Evolutionary conservation across 1,139 yeast species (phyloP), one percentile per base, ranked within the genome.

Genomic region (Saccharomyces hybrid): DNA sequence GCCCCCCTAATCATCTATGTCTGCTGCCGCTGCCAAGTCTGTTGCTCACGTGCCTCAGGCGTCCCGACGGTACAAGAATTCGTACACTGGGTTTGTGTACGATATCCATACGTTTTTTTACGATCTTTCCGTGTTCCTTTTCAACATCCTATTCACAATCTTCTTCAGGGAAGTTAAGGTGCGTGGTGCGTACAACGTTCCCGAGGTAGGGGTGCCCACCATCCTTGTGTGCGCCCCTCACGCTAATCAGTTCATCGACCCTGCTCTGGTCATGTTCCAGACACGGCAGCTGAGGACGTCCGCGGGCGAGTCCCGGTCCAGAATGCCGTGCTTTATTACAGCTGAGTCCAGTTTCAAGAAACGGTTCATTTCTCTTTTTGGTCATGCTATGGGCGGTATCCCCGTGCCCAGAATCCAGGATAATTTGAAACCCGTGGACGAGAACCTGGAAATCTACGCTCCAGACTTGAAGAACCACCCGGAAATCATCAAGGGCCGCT

Each of bases 191-290:
- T 83, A 80, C 66, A 78, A 84, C 58, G 68, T 86, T 29, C 91
- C 93, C 3, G 60, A 62, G 5, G 71, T 76, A 24, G 72, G 77
- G 8, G 88, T 87, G 0, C 84, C 91, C 0, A 84, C 85, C 3
- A 81, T 86, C 51, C 79, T 86, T 55, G 93, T 86, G 31, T 85
- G 85, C 48, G 93, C 91, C 0, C 93, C 95, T 1, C 93, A 86
- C 71, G 89, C 89, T 16, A 86, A 86, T 66, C 95, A 86, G 66
- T 86, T 86, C 63, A 82, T 86, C 31, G 95, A 86, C 67, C 88
- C 87, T 2, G 77, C 85, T 4, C 72, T 86, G 41, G 75, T 83
- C 24, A 78, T 83, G 78, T 74, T 78, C 52, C 82, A 80, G 55
- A 79, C 84, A 12, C 65, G 74, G 57, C 59, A 65, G 49, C 51